Evolutionary conservation across 2,329 filamentous ascomycete genomes (phyloP).

Genomic region (Xylaria arbuscula): DNA sequence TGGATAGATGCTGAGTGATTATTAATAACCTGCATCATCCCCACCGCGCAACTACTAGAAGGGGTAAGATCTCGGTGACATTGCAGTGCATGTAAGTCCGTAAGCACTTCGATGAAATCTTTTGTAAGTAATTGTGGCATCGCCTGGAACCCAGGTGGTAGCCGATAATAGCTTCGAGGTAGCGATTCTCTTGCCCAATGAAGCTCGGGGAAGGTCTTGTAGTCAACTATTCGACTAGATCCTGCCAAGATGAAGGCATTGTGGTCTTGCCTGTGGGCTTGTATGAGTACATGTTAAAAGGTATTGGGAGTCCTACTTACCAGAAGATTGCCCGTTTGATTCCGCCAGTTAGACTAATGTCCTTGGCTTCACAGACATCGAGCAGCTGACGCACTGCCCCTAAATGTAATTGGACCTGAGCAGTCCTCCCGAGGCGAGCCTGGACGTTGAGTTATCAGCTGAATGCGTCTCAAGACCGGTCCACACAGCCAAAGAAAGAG

Average conservation of each 20-base stretch:
- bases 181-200: conserved; percentile 54
- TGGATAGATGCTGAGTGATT: conserved; percentile 58
- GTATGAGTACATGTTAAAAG: conserved; percentile 21
- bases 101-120: conserved; percentile 52
- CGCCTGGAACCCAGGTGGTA: conserved; percentile 52
- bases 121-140: conserved; percentile 42
- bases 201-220: conserved; percentile 56
- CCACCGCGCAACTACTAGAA: conserved; percentile 36
- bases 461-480: neutral
- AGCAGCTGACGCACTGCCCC: conserved; percentile 53
- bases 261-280: conserved; percentile 55
- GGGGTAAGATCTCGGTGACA: conserved; percentile 50
- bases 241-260: conserved; percentile 55
- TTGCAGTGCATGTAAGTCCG: conserved; percentile 55
- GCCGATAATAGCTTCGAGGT: conserved; percentile 43
- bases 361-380: conserved; percentile 45
- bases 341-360: conserved; percentile 50
- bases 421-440: conserved; percentile 52
- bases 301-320: conserved; percentile 43
- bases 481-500: neutral
- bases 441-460: conserved; percentile 41
- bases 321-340: conserved; percentile 61
- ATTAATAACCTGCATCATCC: conserved; percentile 51
- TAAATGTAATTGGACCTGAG: conserved; percentile 57
- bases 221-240: conserved; percentile 54